A percentile compares a stretch with the other conserved stretches of the same genome.
Evolutionary conservation across 345 rosid genomes (phyloP).

Genomic region (Camelina laxa): DNA sequence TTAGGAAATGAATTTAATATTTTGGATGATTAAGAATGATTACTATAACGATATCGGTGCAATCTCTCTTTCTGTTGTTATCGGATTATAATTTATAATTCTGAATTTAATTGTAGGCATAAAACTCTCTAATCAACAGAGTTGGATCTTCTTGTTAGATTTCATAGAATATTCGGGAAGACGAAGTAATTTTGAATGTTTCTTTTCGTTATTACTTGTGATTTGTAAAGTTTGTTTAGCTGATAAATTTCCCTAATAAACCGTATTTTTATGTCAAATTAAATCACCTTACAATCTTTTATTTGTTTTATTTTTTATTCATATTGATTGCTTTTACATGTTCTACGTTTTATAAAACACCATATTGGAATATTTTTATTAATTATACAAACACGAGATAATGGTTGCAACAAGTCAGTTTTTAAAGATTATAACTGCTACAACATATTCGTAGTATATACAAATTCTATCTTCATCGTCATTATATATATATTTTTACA

Average conservation of each 20-base stretch:
- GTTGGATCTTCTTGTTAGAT: neutral
- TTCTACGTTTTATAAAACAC: too few species aligned
- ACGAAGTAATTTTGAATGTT: neutral
- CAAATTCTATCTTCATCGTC: neutral
- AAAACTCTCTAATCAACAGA: neutral
- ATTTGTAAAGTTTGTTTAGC: neutral
- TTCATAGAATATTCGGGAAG: neutral
- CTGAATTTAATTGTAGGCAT: neutral
- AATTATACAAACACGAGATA: neutral
- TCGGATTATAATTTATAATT: neutral
- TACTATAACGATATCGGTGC: neutral
- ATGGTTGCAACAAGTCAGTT: constrained; percentile 10
- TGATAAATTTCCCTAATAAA: neutral
- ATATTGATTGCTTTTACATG: neutral
- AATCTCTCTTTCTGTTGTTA: neutral
- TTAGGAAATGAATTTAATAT: too few species aligned
- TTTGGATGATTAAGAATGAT: too few species aligned
- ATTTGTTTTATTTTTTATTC: neutral
- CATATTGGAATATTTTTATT: neutral
- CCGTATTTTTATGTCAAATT: neutral
- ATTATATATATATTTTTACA: neutral
- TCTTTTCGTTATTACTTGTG: neutral
- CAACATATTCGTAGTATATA: constrained; percentile 2
- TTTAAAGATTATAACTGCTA: neutral
- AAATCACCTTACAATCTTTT: neutral